phyloP scores from a whole-genome alignment of 2,329 filamentous ascomycete species.

The Corynespora cassiicola region DNA sequence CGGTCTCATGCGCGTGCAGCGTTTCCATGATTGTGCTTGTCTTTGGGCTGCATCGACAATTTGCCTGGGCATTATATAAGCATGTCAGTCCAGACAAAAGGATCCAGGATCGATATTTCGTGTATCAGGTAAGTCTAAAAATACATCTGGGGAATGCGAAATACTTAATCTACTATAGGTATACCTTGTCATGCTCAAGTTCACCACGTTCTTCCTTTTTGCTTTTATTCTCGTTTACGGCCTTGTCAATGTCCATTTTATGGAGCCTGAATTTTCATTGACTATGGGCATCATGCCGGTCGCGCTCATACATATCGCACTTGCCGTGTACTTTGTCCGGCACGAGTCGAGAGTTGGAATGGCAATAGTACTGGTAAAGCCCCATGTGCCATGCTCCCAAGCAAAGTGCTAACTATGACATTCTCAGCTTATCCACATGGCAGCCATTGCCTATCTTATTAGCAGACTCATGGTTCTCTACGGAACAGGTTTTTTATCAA shows the following conservation, averaged over 20 bases:
- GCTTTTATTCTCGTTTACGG: slow-evolving; percentile 28
- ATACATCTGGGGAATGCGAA: neutral
- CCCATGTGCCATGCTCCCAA: no score
- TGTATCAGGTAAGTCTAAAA: slow-evolving; percentile 18
- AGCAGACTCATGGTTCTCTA: slow-evolving; percentile 26
- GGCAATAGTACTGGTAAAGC: slow-evolving; percentile 23
- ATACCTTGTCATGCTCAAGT: slow-evolving; percentile 23
- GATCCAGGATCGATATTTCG: slow-evolving; percentile 16
- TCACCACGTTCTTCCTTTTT: slow-evolving; percentile 25
- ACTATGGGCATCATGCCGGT: slow-evolving; percentile 31
- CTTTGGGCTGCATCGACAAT: slow-evolving; percentile 19
- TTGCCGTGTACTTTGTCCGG: slow-evolving; percentile 19
- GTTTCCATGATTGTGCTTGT: no score
- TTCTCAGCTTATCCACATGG: no score
- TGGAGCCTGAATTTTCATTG: slow-evolving; percentile 26
- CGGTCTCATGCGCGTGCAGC: no score
- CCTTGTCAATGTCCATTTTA: slow-evolving; percentile 26
- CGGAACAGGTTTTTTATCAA: slow-evolving; percentile 10
- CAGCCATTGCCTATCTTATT: slow-evolving; percentile 26
- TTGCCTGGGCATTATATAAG: slow-evolving; percentile 25
- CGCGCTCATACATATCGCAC: slow-evolving; percentile 16
- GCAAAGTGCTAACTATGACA: no score
- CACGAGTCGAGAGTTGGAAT: slow-evolving; percentile 17
- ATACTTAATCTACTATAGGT: slow-evolving; percentile 12
- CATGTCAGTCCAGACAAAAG: slow-evolving; percentile 19